Evolutionary conservation across 331 rosid genomes (phyloP).

Genomic region (Spiraea crenata): DNA sequence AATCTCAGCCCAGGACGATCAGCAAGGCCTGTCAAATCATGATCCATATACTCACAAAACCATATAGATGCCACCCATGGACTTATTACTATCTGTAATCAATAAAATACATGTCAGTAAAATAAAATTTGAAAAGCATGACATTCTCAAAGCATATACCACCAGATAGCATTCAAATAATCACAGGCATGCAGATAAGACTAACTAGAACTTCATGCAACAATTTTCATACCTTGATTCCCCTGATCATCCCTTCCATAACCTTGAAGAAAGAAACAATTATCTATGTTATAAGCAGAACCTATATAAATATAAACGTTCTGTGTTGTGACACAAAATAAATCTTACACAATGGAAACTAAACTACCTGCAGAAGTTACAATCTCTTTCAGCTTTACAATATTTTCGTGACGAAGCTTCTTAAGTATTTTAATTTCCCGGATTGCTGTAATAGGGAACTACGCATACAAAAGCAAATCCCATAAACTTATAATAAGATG

Average conservation of each 20-base stretch:
- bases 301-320: background rate
- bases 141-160: background rate
- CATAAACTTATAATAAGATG: background rate
- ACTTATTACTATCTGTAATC: conserved; percentile 54
- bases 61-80: conserved; percentile 75
- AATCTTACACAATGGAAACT: background rate
- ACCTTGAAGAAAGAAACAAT: conserved; percentile 36
- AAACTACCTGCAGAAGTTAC: conserved; percentile 65
- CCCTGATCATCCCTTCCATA: conserved; percentile 70
- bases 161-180: conserved; percentile 6
- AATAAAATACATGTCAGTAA: conserved; percentile 12
- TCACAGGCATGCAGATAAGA: background rate
- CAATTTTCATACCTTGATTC: conserved; percentile 51
- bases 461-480: conserved; percentile 17
- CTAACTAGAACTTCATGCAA: conserved; percentile 7
- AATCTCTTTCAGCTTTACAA: conserved; percentile 71
- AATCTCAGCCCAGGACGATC: conserved; percentile 79
- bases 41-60: conserved; percentile 90
- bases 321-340: background rate
- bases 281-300: background rate
- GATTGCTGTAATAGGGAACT: conserved; percentile 88
- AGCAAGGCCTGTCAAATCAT: conserved; percentile 79
- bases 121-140: background rate
- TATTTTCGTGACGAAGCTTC: conserved; percentile 71
- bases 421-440: conserved; percentile 76